phyloP scores from a whole-genome alignment of 306 rosid genomes.

The Quercus parvula region DNA sequence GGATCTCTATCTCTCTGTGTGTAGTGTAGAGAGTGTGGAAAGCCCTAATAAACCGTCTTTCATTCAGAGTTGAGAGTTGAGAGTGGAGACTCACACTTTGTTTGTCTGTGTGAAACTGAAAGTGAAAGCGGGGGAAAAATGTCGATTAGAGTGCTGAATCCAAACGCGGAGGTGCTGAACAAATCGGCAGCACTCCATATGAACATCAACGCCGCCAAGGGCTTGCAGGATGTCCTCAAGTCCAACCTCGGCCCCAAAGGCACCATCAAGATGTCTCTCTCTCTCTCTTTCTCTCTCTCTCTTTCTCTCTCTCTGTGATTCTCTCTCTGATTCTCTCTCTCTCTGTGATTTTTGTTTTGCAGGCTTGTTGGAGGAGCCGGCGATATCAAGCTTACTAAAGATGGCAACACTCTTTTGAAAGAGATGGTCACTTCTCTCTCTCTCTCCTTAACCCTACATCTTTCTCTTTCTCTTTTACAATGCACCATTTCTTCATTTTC shows the following conservation, averaged over 20 bases:
- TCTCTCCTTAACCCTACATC: conserved; percentile 18
- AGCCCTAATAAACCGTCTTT: no score
- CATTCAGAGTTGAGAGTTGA: no score
- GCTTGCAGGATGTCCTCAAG: conserved; percentile 90
- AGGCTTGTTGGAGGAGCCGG: conserved; percentile 99
- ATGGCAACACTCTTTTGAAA: conserved; percentile 91
- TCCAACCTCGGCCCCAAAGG: conserved; percentile 96
- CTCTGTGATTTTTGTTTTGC: neutral
- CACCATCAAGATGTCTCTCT: conserved; percentile 74
- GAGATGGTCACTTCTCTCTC: conserved; percentile 61
- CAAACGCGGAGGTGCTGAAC: conserved; percentile 94
- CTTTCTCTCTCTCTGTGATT: no score
- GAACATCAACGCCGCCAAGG: conserved; percentile 99
- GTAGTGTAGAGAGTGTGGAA: no score
- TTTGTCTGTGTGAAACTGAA: no score
- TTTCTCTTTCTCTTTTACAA: neutral
- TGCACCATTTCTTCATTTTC: neutral
- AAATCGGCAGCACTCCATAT: conserved; percentile 95
- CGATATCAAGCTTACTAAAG: conserved; percentile 94
- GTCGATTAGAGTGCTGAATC: conserved; percentile 80
- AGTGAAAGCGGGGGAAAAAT: conserved; percentile 13
- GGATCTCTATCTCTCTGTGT: no score
- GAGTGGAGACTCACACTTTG: no score
- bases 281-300: no score
- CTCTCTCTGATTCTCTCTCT: neutral